Evolutionary conservation across 805 yeast species (phyloP).

Genomic region (Candida multigemmis): DNA sequence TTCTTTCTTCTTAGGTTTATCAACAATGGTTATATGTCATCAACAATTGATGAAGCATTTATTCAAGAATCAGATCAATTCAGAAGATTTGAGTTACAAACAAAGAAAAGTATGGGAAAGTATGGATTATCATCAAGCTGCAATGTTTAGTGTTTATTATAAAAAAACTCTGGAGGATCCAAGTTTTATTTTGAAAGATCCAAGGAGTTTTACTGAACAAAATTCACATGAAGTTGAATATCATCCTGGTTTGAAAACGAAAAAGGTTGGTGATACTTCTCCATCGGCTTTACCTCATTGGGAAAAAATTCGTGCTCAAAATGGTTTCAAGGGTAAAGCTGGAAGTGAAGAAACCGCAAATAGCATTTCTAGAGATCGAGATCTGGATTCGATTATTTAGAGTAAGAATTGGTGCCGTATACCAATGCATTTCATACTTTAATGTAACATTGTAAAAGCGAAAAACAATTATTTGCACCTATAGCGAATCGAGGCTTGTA

Average conservation of each 20-base stretch:
- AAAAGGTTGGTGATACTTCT: slow-evolving; percentile 1
- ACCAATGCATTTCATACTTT: too few relatives aligned
- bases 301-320: slow-evolving; percentile 25
- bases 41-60: slow-evolving; percentile 14
- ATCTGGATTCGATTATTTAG: too few relatives aligned
- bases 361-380: too few relatives aligned
- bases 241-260: slow-evolving; percentile 7
- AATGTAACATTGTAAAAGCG: too few relatives aligned
- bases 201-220: slow-evolving; percentile 25
- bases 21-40: slow-evolving; percentile 13
- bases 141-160: slow-evolving; percentile 38
- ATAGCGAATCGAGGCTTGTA: too few relatives aligned
- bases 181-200: slow-evolving; percentile 45
- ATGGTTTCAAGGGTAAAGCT: slow-evolving; percentile 21
- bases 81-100: slow-evolving; percentile 6
- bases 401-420: too few relatives aligned
- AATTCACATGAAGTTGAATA: slow-evolving; percentile 20
- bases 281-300: slow-evolving; percentile 13
- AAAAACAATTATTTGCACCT: too few relatives aligned
- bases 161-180: slow-evolving; percentile 43
- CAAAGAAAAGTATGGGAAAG: slow-evolving; percentile 24
- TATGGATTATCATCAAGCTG: slow-evolving; percentile 25
- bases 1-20: slow-evolving; percentile 22
- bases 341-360: too few relatives aligned
- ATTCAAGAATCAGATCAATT: slow-evolving; percentile 8